Evolutionary conservation across 371 early-diverging fungal species (phyloP), one percentile per base, ranked within the genome.

Genomic region (Apophysomyces elegans): DNA sequence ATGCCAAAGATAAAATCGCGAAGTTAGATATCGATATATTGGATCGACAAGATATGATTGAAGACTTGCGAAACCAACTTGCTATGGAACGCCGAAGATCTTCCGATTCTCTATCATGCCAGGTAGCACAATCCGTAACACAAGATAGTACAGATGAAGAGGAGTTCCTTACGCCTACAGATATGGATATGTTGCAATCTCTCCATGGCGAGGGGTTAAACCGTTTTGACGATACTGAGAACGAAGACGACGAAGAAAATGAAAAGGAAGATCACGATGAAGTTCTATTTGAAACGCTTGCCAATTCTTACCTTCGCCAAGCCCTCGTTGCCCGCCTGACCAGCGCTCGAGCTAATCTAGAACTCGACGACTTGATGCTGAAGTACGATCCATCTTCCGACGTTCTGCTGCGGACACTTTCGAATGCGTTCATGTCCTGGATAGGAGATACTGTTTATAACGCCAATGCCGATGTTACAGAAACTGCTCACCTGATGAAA

Each of bases 351-450:
- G 82, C 79, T 6, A 78, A 85, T 57, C 62, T 87, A 12, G 85
- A 85, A 58, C 69, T 87, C 26, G 88, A 87, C 39, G 88, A 87
- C 37, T 66, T 86, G 41, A 73, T 84, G 67, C 58, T 84, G 18
- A 87, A 87, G 67, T 83, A 86, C 60, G 88, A 87, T 41, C 83
- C 88, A 14, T 62, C 77, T 1, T 62, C 76, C 5, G 74, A 77
- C 5, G 72, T 71, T 8, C 66, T 87, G 0, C 54, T 79, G 11
- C 56, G 69, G 36, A 77, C 78, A 1, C 64, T 87, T 37, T 75
- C 82, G 0, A 64, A 65, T 37, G 66, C 80, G 7, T 80, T 83
- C 68, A 61, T 80, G 1, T 58, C 64, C 6, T 83, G 83, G 83
- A 63, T 80, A 11, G 50, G 47, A 6, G 66, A 70, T 50, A 61